Evolutionary conservation across 495 filamentous ascomycete species (phyloP), one percentile per base, ranked within the genome.

Genomic region (Penicillium roqueforti): DNA sequence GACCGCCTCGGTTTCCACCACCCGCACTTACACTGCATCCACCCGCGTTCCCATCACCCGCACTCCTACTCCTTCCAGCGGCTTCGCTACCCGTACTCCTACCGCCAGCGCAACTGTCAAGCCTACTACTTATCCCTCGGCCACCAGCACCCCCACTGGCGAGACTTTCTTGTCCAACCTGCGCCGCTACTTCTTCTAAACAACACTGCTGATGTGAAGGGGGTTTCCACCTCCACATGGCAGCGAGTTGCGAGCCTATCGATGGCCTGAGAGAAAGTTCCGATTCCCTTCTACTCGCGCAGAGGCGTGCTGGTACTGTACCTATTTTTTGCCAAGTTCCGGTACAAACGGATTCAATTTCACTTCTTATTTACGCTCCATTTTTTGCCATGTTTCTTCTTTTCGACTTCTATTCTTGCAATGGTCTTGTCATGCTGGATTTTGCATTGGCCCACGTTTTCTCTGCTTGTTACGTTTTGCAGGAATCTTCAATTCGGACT

Each of bases 1-100:
- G 44, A 38, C 23, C 53, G 56, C 54, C 47, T 67, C 58, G 28
- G 64, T 58, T 44, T 60, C 54, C 37, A 44, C 56, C 46, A 57
- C 57, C 56, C 47, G 54, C 47, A 68, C 69, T 49, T 68, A 56
- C 59, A 59, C 54, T 60, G 75, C 75, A 59, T 77, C 71, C 26
- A 60, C 68, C 37, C 54, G 53, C 39, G 50, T 28, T 32, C 37
- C 47, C 25, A 20, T 36, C 39, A 52, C 29, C 29, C 50, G 50
- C 50, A 52, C 50, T 36, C 48, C 28, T 28, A 51, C 32, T 13
- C 32, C 55, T 56, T 56, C 57, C 61, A 60, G 66, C 58, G 62
- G 65, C 41, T 60, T 60, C 52, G 63, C 61, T 42, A 71, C 57
- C 54, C 64, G 63, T 37, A 55, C 68, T 14, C 62, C 71, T 39